Base-by-base conservation (phyloP, 2,329 filamentous ascomycete genomes). In the Fusarium sp. region DNA sequence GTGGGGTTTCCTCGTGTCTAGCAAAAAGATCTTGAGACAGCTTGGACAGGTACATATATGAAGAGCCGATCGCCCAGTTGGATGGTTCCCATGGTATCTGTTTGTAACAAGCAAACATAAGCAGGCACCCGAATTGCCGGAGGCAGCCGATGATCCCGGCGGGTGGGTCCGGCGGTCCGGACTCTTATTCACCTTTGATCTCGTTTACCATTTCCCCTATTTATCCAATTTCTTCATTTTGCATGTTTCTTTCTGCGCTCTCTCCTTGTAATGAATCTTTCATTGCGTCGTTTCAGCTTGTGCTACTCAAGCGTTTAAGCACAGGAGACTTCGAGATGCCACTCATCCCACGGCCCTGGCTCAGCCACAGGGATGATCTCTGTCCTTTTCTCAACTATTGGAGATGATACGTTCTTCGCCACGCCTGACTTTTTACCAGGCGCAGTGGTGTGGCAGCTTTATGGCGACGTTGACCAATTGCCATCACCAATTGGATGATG, bases 291-390 rank as follows among this genome's bases (percentile, higher is more conserved):
- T 22, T 24, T 42, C 47, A 50, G n/a, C 26, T 41, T 54, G 36
- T n/a, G n/a, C 35, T 59, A 24, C 38, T 47, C 55, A 56, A 41
- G 44, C 33, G 28, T 24, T 31, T 20, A 15, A 45, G 36, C 15
- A 30, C n/a, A 31, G 31, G 44, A 57, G 45, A 45, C 36, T 31
- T 33, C 47, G 41, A 11, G 14, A 54, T 44, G 28, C 28, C 31
- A 60, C 59, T 70, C 58, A 60, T 48, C 41, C 30, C 41, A 24
- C 12, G 12, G n/a, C 22, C 30, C 35, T 35, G 14, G 30, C 41
- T 35, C 39, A 68, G 63, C 64, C 64, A 67, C 62, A 33, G 18
- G 15, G 45, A 24, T 36, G 62, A 68, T 63, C 41, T n/a, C 20
- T 39, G 30, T n/a, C 36, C 15, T 28, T 14, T 39, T 41, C 36